phyloP scores from a whole-genome alignment of 768 basidiomycete species.

The Rhodosporidiobolus sp. region DNA sequence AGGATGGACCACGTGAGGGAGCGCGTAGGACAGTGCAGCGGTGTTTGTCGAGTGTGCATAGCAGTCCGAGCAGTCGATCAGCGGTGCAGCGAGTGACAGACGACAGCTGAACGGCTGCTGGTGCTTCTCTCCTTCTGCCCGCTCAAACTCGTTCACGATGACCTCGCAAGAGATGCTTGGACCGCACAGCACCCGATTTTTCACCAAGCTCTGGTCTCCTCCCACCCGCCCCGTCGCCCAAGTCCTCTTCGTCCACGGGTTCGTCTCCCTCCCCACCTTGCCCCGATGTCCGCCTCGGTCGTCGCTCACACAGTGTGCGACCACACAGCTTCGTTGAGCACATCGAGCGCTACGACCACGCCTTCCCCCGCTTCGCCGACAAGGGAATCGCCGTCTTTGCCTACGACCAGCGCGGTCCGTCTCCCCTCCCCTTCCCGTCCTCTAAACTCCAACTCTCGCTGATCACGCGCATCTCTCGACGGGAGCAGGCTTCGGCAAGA shows the following conservation, averaged over 20 bases:
- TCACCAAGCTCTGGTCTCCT: conserved; percentile 35
- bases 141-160: background rate
- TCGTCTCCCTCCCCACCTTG: background rate
- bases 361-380: conserved; percentile 37
- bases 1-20: no score
- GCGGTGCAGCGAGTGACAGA: no score
- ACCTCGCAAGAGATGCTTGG: conserved; percentile 3
- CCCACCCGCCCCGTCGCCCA: background rate
- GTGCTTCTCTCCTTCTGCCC: no score
- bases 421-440: background rate
- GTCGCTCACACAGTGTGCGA: no score
- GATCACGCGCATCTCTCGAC: background rate
- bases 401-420: conserved; percentile 41
- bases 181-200: background rate
- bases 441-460: background rate
- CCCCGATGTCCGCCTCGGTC: background rate
- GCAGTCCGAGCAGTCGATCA: no score
- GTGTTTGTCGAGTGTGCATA: no score
- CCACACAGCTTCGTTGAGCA: conserved; percentile 38
- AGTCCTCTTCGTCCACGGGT: conserved; percentile 39
- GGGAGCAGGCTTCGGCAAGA: conserved; percentile 40
- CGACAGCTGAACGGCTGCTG: no score
- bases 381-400: conserved; percentile 40
- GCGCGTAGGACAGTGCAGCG: no score
- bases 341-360: conserved; percentile 41